A percentile compares a stretch with the other conserved stretches of the same genome.
Evolutionary conservation across 345 rosid species (phyloP).

Genomic region (Populus deltoides): DNA sequence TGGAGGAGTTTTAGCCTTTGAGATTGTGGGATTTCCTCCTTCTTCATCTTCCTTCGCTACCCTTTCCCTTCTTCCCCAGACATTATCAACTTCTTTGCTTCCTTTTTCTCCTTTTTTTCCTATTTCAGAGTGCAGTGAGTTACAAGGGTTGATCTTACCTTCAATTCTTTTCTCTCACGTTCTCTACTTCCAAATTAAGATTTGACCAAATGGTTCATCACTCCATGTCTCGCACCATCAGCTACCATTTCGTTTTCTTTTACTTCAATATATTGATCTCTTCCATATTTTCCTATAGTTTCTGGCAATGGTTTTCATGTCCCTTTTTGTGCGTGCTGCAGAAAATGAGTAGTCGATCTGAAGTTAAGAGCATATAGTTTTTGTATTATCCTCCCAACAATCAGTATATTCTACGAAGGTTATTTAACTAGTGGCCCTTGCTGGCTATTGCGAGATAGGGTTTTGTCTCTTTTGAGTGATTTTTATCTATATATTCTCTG

Average conservation of each 20-base stretch:
- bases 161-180: neutral
- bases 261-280: neutral
- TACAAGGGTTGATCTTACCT: neutral
- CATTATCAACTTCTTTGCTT: too few species aligned
- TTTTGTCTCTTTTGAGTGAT: slow-evolving; percentile 37
- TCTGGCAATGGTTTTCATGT: too few species aligned
- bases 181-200: neutral
- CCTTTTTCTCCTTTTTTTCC: neutral
- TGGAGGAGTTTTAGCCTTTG: neutral
- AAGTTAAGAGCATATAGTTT: neutral
- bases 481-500: neutral
- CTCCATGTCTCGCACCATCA: neutral
- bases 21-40: neutral
- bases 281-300: neutral
- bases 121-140: neutral
- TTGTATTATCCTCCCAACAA: neutral
- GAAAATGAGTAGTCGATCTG: neutral
- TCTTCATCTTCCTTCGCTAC: neutral
- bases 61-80: neutral
- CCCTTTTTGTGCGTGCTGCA: too few species aligned
- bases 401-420: neutral
- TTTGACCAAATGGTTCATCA: neutral
- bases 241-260: neutral
- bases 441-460: slow-evolving; percentile 34
- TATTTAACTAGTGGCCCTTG: slow-evolving; percentile 12